Percentiles rank a stretch among this genome's conserved stretches.
Conservation (phyloP, 371 early-diverging fungal species). For the Saksenaea vasiformis region DNA sequence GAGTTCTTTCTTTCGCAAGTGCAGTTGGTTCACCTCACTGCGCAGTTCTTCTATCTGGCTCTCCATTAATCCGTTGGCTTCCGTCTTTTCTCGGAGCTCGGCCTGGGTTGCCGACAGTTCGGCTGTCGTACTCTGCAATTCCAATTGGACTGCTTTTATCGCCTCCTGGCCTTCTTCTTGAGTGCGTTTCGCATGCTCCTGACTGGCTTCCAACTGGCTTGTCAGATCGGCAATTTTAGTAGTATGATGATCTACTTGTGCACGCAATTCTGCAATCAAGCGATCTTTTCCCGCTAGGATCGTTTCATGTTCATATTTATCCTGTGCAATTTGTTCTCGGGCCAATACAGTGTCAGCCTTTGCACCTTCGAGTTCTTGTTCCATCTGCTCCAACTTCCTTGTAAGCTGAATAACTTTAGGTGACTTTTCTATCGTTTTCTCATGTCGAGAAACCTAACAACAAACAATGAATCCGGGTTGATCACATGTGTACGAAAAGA, state of each 20-base stretch:
- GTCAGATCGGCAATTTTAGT: conserved; percentile 5
- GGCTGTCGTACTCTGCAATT: conserved; percentile 4
- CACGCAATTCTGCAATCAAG: conserved; percentile 8
- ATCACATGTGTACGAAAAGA: conserved; percentile 2
- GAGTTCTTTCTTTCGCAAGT: conserved; percentile 7
- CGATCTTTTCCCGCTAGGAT: conserved; percentile 22
- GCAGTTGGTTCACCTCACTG: not conserved
- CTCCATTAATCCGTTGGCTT: not conserved
- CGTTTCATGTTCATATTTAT: conserved; percentile 1
- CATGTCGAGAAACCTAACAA: conserved; percentile 25
- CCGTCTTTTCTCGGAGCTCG: conserved; percentile 10
- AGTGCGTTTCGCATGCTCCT: not conserved
- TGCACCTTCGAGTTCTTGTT: conserved; percentile 16
- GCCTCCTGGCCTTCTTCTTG: conserved; percentile 8
- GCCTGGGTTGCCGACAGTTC: conserved; percentile 8
- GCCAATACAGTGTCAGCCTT: conserved; percentile 9
- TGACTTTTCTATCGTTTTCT: conserved; percentile 25
- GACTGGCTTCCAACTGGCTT: conserved; percentile 2
- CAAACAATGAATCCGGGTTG: not conserved
- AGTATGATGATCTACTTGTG: conserved; percentile 11
- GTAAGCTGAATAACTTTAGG: conserved; percentile 29
- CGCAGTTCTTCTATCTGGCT: conserved; percentile 4
- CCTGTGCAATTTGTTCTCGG: conserved; percentile 5
- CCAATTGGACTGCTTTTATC: conserved; percentile 1
- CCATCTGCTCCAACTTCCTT: conserved; percentile 30